Evolutionary conservation across 257 asterid genomes (phyloP).

Genomic region (Nicotiana otophora): DNA sequence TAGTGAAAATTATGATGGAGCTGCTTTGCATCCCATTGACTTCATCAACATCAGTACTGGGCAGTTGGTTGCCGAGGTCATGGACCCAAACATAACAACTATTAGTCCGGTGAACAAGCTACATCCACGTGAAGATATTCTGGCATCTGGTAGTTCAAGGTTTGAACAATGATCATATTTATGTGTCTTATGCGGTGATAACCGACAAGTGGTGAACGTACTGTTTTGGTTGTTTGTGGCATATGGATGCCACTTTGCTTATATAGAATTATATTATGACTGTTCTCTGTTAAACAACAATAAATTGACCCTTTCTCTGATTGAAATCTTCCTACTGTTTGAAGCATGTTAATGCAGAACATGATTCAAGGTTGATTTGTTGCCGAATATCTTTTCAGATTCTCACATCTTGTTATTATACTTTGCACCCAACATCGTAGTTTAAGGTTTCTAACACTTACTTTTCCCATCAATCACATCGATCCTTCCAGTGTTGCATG

Average conservation of each 20-base stretch:
- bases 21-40: constrained; percentile 93
- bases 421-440: background rate
- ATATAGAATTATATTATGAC: background rate
- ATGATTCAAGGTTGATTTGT: background rate
- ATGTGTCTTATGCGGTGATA: background rate
- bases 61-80: constrained; percentile 84
- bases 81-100: constrained; percentile 89
- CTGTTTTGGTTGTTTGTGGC: background rate
- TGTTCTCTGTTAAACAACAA: background rate
- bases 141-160: constrained; percentile 99
- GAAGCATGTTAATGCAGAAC: background rate
- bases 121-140: constrained; percentile 85
- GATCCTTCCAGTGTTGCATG: background rate
- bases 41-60: constrained; percentile 79
- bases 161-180: constrained; percentile 17
- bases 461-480: background rate
- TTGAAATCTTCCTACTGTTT: background rate
- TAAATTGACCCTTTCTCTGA: background rate
- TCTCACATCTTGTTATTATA: background rate
- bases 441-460: background rate
- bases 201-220: too few relatives aligned
- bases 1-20: constrained; percentile 84
- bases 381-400: background rate
- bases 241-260: background rate
- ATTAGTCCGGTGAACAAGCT: constrained; percentile 93